Evolutionary conservation across 1,284 basidiomycete genomes (phyloP), one percentile per base, ranked within the genome.

Genomic region (Lentinula novae-zelandiae): DNA sequence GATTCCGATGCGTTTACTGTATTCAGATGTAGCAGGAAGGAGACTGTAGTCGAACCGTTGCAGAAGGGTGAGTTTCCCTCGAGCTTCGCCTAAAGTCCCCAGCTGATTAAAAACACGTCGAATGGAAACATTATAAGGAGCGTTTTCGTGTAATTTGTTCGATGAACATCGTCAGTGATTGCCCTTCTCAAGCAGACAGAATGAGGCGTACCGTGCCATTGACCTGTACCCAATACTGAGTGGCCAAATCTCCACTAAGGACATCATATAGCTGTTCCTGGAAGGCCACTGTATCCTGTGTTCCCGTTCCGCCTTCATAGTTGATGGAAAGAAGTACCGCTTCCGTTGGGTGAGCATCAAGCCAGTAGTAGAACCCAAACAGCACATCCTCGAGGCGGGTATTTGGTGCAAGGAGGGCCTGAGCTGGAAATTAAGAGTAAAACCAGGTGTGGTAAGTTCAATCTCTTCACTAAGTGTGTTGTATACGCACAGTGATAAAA

Each of bases 41-140:
- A 77, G 71, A 36, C 69, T 62, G 61, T 75, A 79, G 22, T 69
- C 65, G 65, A 74, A 79, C 8, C 78, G 74, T 64, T 79, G 77
- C 27, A 81, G 71, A 27, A 80, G 73, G 6, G 73, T 77, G 2
- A 80, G 67, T 64, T 78, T 80, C n/a, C 78, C 78, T 5, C 78
- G 74, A 1, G 78, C 75, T 69, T 79, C 71, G 1, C 78, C 78
- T 5, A 80, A 69, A 2, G 75, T 76, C 12, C 71, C 71, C n/a
- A 71, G 60, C 66, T 67, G 34, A 27, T 27, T 27, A 27, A 3
- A 27, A 27, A 34, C 13, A 51, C n/a, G 17, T 44, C 6, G n/a
- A 38, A 50, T 15, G 13, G 44, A 36, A 17, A 9, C 36, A 12
- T 38, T 2, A 38, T 38, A 9, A 8, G 12, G 36, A 38, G 2